These are phyloP conservation scores for Leishmania arabica DNA, from an alignment of 208 protist species.

Conservation along the genomic window DNA sequence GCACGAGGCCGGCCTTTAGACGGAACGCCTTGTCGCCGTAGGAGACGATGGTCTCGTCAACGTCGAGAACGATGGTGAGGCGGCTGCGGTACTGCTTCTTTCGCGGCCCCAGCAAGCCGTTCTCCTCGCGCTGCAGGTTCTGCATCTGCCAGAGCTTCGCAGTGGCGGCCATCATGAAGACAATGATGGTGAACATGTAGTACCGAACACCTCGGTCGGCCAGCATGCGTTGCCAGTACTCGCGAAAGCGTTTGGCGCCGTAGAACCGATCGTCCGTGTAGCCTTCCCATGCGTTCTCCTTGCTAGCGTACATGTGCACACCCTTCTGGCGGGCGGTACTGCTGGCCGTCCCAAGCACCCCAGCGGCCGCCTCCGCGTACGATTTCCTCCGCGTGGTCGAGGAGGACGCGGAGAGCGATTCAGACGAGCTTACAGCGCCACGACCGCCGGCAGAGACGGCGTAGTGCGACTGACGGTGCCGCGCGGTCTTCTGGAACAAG, in stretches of 20 bases:
- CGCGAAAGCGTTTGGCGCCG: constrained; percentile 74
- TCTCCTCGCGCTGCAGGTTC: constrained; percentile 36
- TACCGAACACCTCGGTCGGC: constrained; percentile 74
- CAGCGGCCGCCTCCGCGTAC: constrained; percentile 38
- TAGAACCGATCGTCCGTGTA: constrained; percentile 88
- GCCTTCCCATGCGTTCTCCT: constrained; percentile 83
- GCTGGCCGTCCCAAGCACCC: constrained; percentile 23
- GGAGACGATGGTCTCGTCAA: constrained; percentile 92
- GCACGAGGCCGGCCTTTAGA: constrained; percentile 80
- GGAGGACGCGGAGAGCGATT: background rate
- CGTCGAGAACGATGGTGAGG: constrained; percentile 84
- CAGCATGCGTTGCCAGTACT: constrained; percentile 75
- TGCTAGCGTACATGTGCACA: constrained; percentile 91
- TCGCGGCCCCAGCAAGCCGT: constrained; percentile 78
- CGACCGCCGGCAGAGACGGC: constrained; percentile 23
- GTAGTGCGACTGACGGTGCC: constrained; percentile 31
- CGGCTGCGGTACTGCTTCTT: constrained; percentile 83
- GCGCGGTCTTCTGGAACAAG: constrained; percentile 30
- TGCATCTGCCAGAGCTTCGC: constrained; percentile 75
- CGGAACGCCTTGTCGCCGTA: constrained; percentile 92
- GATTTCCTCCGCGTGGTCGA: constrained; percentile 19
- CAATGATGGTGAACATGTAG: constrained; percentile 76
- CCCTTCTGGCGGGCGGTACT: constrained; percentile 21
- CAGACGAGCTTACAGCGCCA: constrained; percentile 3
- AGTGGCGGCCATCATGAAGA: constrained; percentile 44